phyloP scores from a whole-genome alignment of 1,284 basidiomycete species.

The Papiliotrema nemorosa region DNA sequence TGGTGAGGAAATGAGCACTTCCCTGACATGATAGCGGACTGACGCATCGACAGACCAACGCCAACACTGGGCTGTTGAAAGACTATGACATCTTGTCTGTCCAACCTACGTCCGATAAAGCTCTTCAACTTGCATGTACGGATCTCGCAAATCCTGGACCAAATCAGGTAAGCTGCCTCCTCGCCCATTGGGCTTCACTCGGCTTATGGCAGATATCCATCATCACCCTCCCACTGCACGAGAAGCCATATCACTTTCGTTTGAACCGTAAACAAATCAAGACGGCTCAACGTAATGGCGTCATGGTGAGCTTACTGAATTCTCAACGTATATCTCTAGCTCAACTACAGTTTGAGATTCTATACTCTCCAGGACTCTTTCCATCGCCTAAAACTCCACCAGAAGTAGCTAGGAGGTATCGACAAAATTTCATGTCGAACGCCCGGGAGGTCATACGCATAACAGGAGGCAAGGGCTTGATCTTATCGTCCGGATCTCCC shows the following conservation, averaged over 20 bases:
- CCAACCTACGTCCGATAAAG: conserved; percentile 42
- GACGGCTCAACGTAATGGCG: conserved; percentile 46
- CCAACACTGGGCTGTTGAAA: conserved; percentile 32
- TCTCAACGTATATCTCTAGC: neutral
- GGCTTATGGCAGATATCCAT: conserved; percentile 46
- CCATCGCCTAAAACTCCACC: conserved; percentile 25
- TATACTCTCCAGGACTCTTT: conserved; percentile 44
- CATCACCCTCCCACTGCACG: conserved; percentile 47
- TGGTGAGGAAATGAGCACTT: conserved; percentile 26
- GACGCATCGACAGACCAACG: conserved; percentile 25
- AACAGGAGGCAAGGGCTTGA: conserved; percentile 45
- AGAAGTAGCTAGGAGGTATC: conserved; percentile 28
- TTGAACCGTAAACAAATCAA: conserved; percentile 45
- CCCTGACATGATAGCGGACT: neutral
- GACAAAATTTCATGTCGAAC: conserved; percentile 48
- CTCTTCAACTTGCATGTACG: conserved; percentile 45
- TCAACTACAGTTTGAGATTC: conserved; percentile 42
- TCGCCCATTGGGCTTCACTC: no score
- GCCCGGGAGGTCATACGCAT: conserved; percentile 46
- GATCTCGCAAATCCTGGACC: conserved; percentile 45
- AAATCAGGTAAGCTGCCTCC: conserved; percentile 39
- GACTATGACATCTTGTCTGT: conserved; percentile 45
- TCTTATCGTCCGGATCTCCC: conserved; percentile 44
- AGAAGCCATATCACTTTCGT: conserved; percentile 42
- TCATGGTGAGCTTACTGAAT: conserved; percentile 35